Evolutionary conservation across 148 eudicot genomes (phyloP), one percentile per base, ranked within the genome.

Genomic region (Suaeda aralocaspica): DNA sequence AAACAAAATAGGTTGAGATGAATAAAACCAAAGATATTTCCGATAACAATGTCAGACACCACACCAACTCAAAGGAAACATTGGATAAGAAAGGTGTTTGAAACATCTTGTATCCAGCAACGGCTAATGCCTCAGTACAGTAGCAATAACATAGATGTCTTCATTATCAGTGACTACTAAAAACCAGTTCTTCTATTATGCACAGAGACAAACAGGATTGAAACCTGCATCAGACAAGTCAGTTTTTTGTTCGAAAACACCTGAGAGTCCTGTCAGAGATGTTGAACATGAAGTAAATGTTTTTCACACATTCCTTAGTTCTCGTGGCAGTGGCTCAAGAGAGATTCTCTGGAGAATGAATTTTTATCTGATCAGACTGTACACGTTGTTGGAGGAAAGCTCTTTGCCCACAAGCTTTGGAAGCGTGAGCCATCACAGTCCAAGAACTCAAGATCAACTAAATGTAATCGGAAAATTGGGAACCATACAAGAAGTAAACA

Each of bases 381-480:
- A 30, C 52, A 52, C n/a, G 19, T 69, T 42, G 64, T 55, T 78
- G 46, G 73, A 72, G 62, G 69, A 68, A 22, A 25, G 46, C 31
- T 71, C 66, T 53, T 63, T 74, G 70, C 86, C 89, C 28, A 71
- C 80, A 56, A 80, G 79, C 56, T 80, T 77, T 73, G 77, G 45
- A 75, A 84, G 48, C 74, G 29, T 10, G 41, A n/a, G 22, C 55
- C 69, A 67, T 50, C 42, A 34, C 56, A 64, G 34, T 25, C 33
- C 36, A 66, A 59, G 61, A 67, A 46, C 45, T 61, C 26, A 5
- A 58, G 46, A 69, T 26, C 15, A 9, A 42, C 3, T 12, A 29
- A 56, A 12, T 8, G 16, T 60, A 1, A 45, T 67, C 55, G 67
- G 11, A 51, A 62, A 26, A 68, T 1, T 49, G 69, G 59, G 34